A percentile compares a stretch with the other conserved stretches of the same genome.
These are phyloP conservation scores for Globisporangium mamillatum DNA, from an alignment of 352 stramenopile species.

Conservation along the genomic window DNA sequence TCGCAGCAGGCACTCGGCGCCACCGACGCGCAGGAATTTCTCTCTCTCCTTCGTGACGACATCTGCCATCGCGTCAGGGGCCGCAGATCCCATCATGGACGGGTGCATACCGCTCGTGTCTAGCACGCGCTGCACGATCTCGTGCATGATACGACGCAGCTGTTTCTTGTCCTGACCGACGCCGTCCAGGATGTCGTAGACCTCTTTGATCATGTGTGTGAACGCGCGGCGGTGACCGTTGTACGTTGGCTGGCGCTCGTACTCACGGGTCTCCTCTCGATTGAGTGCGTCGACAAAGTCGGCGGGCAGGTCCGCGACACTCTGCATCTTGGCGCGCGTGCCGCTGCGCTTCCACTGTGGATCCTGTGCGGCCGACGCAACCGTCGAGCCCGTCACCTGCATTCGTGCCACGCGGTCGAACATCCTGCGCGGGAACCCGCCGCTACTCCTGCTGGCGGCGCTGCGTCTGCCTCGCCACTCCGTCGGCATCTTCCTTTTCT, in stretches of 20 bases:
- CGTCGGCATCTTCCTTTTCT: slow-evolving; percentile 1
- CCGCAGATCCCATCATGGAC: slow-evolving; percentile 10
- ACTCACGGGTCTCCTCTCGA: slow-evolving; percentile 35
- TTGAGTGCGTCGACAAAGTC: slow-evolving; percentile 48
- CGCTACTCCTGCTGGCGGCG: neutral
- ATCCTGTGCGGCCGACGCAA: slow-evolving; percentile 5
- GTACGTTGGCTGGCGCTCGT: slow-evolving; percentile 45
- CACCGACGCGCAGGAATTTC: slow-evolving; percentile 65
- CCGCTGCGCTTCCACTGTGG: slow-evolving; percentile 39
- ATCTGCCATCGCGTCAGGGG: slow-evolving; percentile 25
- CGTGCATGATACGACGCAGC: slow-evolving; percentile 60
- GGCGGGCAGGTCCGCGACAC: slow-evolving; percentile 49
- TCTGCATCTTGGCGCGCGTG: slow-evolving; percentile 37
- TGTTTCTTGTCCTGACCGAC: slow-evolving; percentile 46
- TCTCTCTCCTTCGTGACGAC: slow-evolving; percentile 56
- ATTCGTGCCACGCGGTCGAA: slow-evolving; percentile 58
- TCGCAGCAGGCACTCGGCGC: slow-evolving; percentile 70
- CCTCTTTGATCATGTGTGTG: slow-evolving; percentile 54
- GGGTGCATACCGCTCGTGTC: slow-evolving; percentile 61
- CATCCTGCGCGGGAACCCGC: slow-evolving; percentile 23
- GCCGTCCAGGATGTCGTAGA: slow-evolving; percentile 59
- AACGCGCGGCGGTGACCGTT: slow-evolving; percentile 50
- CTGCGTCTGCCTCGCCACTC: slow-evolving; percentile 6
- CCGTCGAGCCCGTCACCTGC: slow-evolving; percentile 53
- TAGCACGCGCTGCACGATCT: slow-evolving; percentile 67